Conservation (phyloP, 1,284 basidiomycete genomes). For the Pseudozyma tsukubaensis region DNA sequence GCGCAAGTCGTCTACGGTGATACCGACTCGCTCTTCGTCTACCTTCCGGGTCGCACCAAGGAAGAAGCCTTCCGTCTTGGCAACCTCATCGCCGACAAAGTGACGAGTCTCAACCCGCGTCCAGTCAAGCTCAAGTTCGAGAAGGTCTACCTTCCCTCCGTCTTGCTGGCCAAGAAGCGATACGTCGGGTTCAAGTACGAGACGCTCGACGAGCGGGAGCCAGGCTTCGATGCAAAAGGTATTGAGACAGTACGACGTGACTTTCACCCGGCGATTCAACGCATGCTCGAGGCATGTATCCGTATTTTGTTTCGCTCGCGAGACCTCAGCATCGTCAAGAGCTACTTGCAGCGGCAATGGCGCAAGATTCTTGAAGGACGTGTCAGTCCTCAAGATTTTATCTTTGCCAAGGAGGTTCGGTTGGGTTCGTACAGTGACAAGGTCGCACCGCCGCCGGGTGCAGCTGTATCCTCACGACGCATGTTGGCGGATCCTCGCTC, state of each 20-base stretch:
- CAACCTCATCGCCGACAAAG: conserved; percentile 86
- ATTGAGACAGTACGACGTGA: conserved; percentile 96
- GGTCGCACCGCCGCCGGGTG: conserved; percentile 88
- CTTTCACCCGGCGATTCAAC: conserved; percentile 65
- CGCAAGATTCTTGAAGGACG: conserved; percentile 82
- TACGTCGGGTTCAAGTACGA: conserved; percentile 98
- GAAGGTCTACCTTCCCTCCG: conserved; percentile 94
- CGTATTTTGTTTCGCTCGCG: conserved; percentile 83
- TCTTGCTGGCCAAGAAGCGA: conserved; percentile 94
- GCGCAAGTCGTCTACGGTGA: conserved; percentile 97
- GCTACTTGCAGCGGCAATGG: conserved; percentile 88
- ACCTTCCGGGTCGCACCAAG: conserved; percentile 86
- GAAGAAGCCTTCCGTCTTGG: conserved; percentile 93
- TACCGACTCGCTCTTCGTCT: conserved; percentile 93
- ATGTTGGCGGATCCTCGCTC: conserved; percentile 81
- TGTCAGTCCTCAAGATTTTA: conserved; percentile 87
- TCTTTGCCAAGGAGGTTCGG: conserved; percentile 91
- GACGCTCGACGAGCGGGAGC: conserved; percentile 79
- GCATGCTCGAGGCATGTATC: conserved; percentile 65
- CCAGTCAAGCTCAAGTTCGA: conserved; percentile 97
- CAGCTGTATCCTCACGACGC: conserved; percentile 82
- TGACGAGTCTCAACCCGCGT: conserved; percentile 86
- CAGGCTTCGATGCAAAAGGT: conserved; percentile 93
- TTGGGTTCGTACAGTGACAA: conserved; percentile 81
- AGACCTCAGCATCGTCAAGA: conserved; percentile 88